These are phyloP conservation scores for Eutrema heterophyllum DNA, from an alignment of 345 rosid genomes.

Conservation along the genomic window DNA sequence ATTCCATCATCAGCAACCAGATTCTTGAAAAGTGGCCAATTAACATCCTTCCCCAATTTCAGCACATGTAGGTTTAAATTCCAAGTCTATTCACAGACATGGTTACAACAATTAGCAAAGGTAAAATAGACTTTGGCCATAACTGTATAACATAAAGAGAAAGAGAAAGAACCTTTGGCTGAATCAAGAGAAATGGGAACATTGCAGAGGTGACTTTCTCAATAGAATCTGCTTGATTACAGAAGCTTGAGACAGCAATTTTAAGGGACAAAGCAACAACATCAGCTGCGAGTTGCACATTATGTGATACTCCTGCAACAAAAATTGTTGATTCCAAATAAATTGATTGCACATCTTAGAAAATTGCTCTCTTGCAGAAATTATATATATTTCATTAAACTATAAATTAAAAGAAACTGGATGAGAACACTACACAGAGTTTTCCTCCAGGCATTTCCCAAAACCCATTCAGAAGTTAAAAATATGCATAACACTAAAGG, in stretches of 20 bases:
- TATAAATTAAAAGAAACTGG: background rate
- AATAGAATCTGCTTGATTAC: conserved; percentile 36
- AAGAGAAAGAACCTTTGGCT: conserved; percentile 56
- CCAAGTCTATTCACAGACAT: conserved; percentile 50
- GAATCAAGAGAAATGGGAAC: conserved; percentile 67
- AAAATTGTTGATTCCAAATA: background rate
- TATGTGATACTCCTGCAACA: conserved; percentile 54
- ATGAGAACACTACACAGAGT: background rate
- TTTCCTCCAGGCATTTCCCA: background rate
- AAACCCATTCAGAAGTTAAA: background rate
- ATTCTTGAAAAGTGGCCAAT: conserved; percentile 63
- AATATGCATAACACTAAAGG: background rate
- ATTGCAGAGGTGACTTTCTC: conserved; percentile 64
- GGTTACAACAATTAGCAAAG: conserved; percentile 10
- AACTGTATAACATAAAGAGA: background rate
- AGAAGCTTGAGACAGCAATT: conserved; percentile 44
- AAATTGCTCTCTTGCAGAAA: background rate
- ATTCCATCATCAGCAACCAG: conserved; percentile 42
- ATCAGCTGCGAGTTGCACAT: conserved; percentile 47
- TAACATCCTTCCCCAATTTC: conserved; percentile 51
- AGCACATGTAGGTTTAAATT: conserved; percentile 53
- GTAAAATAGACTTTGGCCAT: background rate
- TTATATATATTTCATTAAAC: background rate
- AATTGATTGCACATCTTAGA: background rate
- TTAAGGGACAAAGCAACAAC: conserved; percentile 50